These are phyloP conservation scores for Fusarium compactum DNA, from an alignment of 2,329 filamentous ascomycete species.

Conservation along the genomic window DNA sequence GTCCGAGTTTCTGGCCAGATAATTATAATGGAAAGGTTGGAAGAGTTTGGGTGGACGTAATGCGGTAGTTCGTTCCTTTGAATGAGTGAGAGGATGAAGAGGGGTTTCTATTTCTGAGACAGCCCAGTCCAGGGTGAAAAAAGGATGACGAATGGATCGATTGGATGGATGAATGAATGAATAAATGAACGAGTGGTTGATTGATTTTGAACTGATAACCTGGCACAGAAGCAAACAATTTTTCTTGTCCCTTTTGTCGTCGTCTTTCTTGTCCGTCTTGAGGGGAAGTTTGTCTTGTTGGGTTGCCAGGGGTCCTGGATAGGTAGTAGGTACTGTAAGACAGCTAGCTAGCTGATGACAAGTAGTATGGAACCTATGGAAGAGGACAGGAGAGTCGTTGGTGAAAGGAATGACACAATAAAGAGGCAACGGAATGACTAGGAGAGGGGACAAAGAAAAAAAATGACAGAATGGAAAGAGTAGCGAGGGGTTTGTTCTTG, in stretches of 20 bases:
- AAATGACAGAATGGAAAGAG: conserved; percentile 12
- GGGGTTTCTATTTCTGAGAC: conserved; percentile 36
- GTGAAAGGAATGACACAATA: conserved; percentile 18
- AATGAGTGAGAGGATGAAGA: conserved; percentile 6
- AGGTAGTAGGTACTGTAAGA: neutral
- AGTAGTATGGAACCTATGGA: neutral
- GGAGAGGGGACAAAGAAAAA: conserved; percentile 15
- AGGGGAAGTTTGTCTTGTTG: conserved; percentile 2
- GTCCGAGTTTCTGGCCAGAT: conserved; percentile 35
- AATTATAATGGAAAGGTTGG: conserved; percentile 7
- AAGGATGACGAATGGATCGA: conserved; percentile 27
- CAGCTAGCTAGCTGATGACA: neutral
- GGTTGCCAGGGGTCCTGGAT: neutral
- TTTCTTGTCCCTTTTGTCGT: conserved; percentile 18
- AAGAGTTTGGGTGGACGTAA: conserved; percentile 6
- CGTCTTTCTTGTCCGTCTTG: neutral
- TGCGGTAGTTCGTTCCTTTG: neutral
- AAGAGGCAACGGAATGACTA: neutral
- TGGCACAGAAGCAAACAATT: conserved; percentile 38
- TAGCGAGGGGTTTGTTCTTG: conserved; percentile 15
- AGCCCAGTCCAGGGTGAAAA: conserved; percentile 27
- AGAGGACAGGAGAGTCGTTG: neutral
- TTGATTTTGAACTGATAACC: conserved; percentile 8
- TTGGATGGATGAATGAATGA: conserved; percentile 6
- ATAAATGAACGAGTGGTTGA: conserved; percentile 1